Conservation (phyloP, 2,329 filamentous ascomycete species). For the Xylaria multiplex region DNA sequence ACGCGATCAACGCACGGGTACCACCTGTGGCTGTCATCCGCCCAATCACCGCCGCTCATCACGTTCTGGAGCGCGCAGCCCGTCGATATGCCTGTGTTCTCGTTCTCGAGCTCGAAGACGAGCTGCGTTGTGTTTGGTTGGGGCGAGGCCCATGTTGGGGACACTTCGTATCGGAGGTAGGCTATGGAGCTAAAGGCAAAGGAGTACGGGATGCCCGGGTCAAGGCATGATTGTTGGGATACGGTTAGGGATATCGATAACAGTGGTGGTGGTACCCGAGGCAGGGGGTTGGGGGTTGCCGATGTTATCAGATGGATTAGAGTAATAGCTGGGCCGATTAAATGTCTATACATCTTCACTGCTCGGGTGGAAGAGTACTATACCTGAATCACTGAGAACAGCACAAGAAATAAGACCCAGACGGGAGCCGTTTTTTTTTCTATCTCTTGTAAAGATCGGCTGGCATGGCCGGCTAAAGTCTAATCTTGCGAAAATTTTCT, state of each 20-base stretch:
- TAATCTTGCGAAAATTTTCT: neutral
- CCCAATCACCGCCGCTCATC: conserved; percentile 20
- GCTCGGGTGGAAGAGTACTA: neutral
- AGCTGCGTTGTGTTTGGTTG: conserved; percentile 29
- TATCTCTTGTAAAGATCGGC: neutral
- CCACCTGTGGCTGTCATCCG: conserved; percentile 32
- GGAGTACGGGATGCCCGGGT: conserved; percentile 2
- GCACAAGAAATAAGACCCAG: neutral
- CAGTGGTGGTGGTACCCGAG: neutral
- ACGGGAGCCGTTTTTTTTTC: neutral
- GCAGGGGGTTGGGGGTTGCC: neutral
- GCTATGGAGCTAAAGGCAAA: conserved; percentile 21
- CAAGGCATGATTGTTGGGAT: conserved; percentile 5
- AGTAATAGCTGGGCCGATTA: neutral
- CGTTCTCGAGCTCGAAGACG: conserved; percentile 23
- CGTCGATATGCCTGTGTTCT: conserved; percentile 22
- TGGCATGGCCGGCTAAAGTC: conserved; percentile 24
- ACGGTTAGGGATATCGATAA: neutral
- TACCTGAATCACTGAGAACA: neutral
- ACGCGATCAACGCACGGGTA: conserved; percentile 35
- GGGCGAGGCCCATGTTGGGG: neutral
- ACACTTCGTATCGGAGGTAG: conserved; percentile 28
- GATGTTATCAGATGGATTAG: neutral
- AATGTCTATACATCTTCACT: conserved; percentile 18
- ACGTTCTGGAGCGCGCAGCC: conserved; percentile 32